Evolutionary conservation across 2,329 filamentous ascomycete genomes (phyloP).

Genomic region (Talaromyces islandicus): DNA sequence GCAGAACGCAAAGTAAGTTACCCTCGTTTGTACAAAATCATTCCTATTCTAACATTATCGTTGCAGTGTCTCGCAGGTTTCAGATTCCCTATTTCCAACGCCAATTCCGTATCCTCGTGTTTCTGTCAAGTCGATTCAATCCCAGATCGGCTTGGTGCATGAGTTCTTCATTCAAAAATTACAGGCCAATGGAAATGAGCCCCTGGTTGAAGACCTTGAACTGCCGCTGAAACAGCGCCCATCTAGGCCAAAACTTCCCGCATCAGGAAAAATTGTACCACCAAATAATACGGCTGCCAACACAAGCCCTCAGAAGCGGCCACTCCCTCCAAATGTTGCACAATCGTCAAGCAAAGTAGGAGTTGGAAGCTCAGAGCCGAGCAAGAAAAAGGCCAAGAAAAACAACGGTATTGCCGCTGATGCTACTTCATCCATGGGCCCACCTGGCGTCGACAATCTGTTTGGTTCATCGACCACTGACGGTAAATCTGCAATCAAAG

Average conservation of each 20-base stretch:
- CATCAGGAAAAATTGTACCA: slow-evolving; percentile 40
- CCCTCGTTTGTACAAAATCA: neutral
- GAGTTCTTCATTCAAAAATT: slow-evolving; percentile 89
- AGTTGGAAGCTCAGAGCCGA: slow-evolving; percentile 24
- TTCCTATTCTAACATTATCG: slow-evolving; percentile 9
- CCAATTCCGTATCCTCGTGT: slow-evolving; percentile 71
- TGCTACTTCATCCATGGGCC: slow-evolving; percentile 5
- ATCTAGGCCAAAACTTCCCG: slow-evolving; percentile 38
- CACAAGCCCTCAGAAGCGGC: slow-evolving; percentile 37
- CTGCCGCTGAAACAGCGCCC: slow-evolving; percentile 81
- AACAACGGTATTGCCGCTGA: slow-evolving; percentile 28
- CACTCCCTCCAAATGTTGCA: slow-evolving; percentile 22
- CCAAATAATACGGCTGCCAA: slow-evolving; percentile 25
- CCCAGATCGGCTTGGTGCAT: slow-evolving; percentile 80
- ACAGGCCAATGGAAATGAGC: slow-evolving; percentile 73
- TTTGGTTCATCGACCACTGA: slow-evolving; percentile 11
- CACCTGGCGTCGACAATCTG: slow-evolving; percentile 19
- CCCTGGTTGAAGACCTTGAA: slow-evolving; percentile 89
- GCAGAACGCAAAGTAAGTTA: slow-evolving; percentile 56
- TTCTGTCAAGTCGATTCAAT: slow-evolving; percentile 68
- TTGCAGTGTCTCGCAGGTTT: slow-evolving; percentile 39
- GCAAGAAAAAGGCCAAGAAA: slow-evolving; percentile 39
- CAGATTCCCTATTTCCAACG: slow-evolving; percentile 54
- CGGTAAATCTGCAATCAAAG: slow-evolving; percentile 25
- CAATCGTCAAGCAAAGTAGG: slow-evolving; percentile 21